phyloP scores from a whole-genome alignment of 345 rosid species.

The Populus tremula region DNA sequence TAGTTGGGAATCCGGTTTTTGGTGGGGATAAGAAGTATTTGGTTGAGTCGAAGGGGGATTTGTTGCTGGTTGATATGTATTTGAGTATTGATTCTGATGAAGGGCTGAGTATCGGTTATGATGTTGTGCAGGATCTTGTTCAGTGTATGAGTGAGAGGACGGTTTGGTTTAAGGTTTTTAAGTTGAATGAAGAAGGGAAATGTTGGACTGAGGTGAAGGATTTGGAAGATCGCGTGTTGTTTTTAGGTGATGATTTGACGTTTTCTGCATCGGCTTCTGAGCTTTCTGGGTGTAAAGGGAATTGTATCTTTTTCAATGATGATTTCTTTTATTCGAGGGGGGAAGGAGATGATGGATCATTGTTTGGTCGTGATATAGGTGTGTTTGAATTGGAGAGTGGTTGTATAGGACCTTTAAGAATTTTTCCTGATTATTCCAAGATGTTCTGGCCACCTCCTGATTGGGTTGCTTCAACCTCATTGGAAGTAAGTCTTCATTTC shows the following conservation, averaged over 20 bases:
- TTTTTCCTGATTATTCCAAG: conserved; percentile 48
- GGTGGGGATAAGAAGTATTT: conserved; percentile 91
- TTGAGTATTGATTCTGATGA: conserved; percentile 55
- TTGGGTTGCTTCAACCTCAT: conserved; percentile 47
- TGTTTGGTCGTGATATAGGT: conserved; percentile 47
- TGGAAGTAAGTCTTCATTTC: conserved; percentile 47
- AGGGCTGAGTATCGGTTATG: conserved; percentile 31
- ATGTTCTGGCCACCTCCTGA: conserved; percentile 87
- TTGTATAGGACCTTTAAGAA: conserved; percentile 42
- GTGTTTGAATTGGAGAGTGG: conserved; percentile 64
- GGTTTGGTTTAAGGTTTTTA: conserved; percentile 63
- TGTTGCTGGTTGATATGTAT: conserved; percentile 80
- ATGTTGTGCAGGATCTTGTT: conserved; percentile 34
- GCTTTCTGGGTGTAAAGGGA: conserved; percentile 47
- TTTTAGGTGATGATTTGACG: conserved; percentile 79
- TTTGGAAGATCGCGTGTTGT: conserved; percentile 60
- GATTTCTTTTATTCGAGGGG: conserved; percentile 45
- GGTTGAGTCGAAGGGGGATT: conserved; percentile 67
- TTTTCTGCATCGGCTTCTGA: conserved; percentile 62
- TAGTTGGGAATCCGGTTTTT: conserved; percentile 49
- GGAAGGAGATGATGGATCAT: conserved; percentile 7
- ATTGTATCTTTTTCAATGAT: conserved; percentile 58
- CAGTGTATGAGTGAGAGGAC: conserved; percentile 64
- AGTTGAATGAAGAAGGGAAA: conserved; percentile 40
- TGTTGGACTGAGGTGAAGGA: conserved; percentile 55